phyloP scores from a whole-genome alignment of 2,329 filamentous ascomycete genomes.

The Fusarium sp. region DNA sequence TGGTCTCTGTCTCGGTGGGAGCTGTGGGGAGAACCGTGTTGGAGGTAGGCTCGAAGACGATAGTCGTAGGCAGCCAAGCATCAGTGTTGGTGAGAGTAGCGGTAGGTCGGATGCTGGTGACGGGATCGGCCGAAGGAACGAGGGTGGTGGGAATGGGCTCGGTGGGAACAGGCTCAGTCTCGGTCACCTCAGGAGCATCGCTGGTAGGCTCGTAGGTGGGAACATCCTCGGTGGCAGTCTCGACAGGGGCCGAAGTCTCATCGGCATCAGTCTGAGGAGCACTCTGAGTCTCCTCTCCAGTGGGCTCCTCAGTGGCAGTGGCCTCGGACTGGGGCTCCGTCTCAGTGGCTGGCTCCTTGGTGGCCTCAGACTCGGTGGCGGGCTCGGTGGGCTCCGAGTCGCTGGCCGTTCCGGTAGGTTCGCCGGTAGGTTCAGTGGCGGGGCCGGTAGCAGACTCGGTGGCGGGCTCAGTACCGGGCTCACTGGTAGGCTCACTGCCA shows the following conservation, averaged over 20 bases:
- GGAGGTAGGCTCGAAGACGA: slow-evolving; percentile 65
- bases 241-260: slow-evolving; percentile 9
- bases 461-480: slow-evolving; percentile 16
- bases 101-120: slow-evolving; percentile 58
- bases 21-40: slow-evolving; percentile 43
- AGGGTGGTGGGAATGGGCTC: slow-evolving; percentile 34
- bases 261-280: slow-evolving; percentile 3
- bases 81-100: slow-evolving; percentile 59
- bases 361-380: slow-evolving; percentile 16
- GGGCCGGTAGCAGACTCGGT: slow-evolving; percentile 17
- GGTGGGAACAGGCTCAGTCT: slow-evolving; percentile 10
- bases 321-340: slow-evolving; percentile 30
- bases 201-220: slow-evolving; percentile 29
- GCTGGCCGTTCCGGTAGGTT: slow-evolving; percentile 15
- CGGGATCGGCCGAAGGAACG: slow-evolving; percentile 34
- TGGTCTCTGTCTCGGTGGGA: slow-evolving; percentile 56
- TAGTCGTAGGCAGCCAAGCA: slow-evolving; percentile 69
- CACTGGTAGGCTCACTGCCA: slow-evolving; percentile 1
- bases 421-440: neutral
- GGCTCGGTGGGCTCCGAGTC: slow-evolving; percentile 8
- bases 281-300: slow-evolving; percentile 11
- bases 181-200: slow-evolving; percentile 13
- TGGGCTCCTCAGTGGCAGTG: slow-evolving; percentile 30
- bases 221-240: slow-evolving; percentile 9
- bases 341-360: slow-evolving; percentile 13